Percentiles rank a stretch among this genome's conserved stretches.
Evolutionary conservation across 176 grass and related monocot species (phyloP).

Genomic region (Otatea glauca): DNA sequence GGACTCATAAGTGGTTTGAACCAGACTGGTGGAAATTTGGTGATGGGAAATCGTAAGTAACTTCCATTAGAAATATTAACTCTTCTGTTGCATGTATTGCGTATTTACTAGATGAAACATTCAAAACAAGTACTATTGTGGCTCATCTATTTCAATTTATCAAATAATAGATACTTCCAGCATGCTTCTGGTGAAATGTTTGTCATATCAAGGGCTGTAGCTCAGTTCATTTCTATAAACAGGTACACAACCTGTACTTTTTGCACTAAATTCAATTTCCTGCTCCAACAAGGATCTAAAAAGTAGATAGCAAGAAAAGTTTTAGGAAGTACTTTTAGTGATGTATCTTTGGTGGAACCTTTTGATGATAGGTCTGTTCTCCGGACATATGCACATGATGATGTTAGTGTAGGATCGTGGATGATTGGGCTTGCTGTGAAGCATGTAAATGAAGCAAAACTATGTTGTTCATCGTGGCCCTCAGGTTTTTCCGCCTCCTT

Average conservation of each 20-base stretch:
- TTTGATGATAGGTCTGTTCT: constrained; percentile 66
- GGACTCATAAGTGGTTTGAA: constrained; percentile 97
- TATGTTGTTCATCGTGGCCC: constrained; percentile 96
- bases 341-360: constrained; percentile 29
- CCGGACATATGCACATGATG: constrained; percentile 94
- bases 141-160: constrained; percentile 45
- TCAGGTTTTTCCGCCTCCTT: constrained; percentile 61
- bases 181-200: constrained; percentile 98
- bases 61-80: constrained; percentile 14
- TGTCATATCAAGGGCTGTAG: constrained; percentile 87
- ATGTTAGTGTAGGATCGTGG: constrained; percentile 97
- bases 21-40: constrained; percentile 99
- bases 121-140: constrained; percentile 25
- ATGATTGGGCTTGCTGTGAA: constrained; percentile 94
- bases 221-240: constrained; percentile 99
- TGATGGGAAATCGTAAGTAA: constrained; percentile 94
- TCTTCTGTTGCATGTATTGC: background rate
- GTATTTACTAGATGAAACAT: constrained; percentile 30
- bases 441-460: constrained; percentile 92
- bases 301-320: background rate
- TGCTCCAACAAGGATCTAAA: constrained; percentile 33
- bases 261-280: constrained; percentile 19
- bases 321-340: constrained; percentile 27
- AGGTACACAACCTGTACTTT: constrained; percentile 51
- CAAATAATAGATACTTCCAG: constrained; percentile 79